phyloP scores from a whole-genome alignment of 2,329 filamentous ascomycete species.

The Phoma sp. region DNA sequence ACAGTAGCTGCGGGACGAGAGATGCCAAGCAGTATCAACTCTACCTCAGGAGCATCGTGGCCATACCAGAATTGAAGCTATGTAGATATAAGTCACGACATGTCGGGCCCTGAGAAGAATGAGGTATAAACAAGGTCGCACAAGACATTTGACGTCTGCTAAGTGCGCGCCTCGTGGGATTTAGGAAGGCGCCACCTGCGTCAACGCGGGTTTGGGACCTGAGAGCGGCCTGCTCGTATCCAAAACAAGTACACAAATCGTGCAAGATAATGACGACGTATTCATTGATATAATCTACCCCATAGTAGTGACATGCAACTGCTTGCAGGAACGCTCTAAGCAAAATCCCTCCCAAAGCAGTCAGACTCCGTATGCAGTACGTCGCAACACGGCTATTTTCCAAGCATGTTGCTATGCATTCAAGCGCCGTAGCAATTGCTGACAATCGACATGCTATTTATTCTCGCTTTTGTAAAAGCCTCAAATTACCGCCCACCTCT shows the following conservation, averaged over 20 bases:
- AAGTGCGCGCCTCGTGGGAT: background rate
- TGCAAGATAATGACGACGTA: background rate
- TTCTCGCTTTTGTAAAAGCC: constrained; percentile 4
- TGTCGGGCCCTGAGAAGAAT: background rate
- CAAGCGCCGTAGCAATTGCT: background rate
- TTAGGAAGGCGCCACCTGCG: constrained; percentile 8
- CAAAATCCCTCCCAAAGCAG: constrained; percentile 3
- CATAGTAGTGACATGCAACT: constrained; percentile 10
- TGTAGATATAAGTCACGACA: background rate
- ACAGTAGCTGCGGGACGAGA: background rate
- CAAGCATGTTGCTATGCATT: background rate
- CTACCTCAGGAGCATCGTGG: no score
- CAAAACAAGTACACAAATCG: no score
- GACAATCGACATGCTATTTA: background rate
- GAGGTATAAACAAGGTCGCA: background rate
- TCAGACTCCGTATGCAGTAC: constrained; percentile 3
- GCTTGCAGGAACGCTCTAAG: constrained; percentile 10
- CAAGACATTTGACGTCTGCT: background rate
- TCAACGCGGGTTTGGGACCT: background rate
- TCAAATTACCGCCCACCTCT: constrained; percentile 10
- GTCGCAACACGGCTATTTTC: constrained; percentile 9
- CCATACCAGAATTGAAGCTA: background rate
- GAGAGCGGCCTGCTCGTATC: no score
- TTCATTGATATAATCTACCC: constrained; percentile 7
- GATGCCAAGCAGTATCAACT: background rate